These are phyloP conservation scores for Penicillium sp. DNA, from an alignment of 2,329 filamentous ascomycete genomes.

Conservation along the genomic window DNA sequence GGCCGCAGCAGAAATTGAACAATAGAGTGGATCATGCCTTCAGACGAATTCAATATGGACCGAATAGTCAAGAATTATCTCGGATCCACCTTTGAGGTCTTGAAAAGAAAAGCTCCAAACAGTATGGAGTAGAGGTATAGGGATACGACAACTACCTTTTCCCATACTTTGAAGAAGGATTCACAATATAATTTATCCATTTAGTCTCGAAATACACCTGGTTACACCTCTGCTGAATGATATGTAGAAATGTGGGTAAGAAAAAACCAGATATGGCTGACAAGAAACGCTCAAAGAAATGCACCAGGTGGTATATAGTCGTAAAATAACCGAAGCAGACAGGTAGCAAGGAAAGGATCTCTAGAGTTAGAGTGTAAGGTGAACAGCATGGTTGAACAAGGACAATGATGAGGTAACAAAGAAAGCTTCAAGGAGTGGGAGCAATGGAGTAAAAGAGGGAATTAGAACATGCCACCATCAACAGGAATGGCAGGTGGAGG, in stretches of 20 bases:
- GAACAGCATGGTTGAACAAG: conserved; percentile 6
- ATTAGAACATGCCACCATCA: conserved; percentile 39
- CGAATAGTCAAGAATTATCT: too few species aligned
- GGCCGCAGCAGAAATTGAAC: too few species aligned
- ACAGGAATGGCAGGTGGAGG: conserved; percentile 28
- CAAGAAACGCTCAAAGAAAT: conserved; percentile 22
- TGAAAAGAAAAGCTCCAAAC: too few species aligned
- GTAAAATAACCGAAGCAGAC: conserved; percentile 14
- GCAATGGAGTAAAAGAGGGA: not conserved
- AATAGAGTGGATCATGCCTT: too few species aligned
- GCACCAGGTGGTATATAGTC: conserved; percentile 27
- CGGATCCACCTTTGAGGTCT: too few species aligned
- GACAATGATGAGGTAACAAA: conserved; percentile 4
- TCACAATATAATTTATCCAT: conserved; percentile 1
- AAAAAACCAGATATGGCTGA: conserved; percentile 6
- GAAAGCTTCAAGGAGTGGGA: not conserved
- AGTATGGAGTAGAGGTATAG: too few species aligned
- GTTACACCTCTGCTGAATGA: conserved; percentile 8
- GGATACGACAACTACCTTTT: too few species aligned
- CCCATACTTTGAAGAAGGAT: not conserved
- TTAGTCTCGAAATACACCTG: conserved; percentile 5
- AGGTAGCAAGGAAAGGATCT: conserved; percentile 2
- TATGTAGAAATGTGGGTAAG: conserved; percentile 2
- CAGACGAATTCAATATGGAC: too few species aligned
- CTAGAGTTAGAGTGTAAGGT: conserved; percentile 6